phyloP scores from a whole-genome alignment of 192 early-diverging fungal genomes.

The Phycomyces blakesleeanus region DNA sequence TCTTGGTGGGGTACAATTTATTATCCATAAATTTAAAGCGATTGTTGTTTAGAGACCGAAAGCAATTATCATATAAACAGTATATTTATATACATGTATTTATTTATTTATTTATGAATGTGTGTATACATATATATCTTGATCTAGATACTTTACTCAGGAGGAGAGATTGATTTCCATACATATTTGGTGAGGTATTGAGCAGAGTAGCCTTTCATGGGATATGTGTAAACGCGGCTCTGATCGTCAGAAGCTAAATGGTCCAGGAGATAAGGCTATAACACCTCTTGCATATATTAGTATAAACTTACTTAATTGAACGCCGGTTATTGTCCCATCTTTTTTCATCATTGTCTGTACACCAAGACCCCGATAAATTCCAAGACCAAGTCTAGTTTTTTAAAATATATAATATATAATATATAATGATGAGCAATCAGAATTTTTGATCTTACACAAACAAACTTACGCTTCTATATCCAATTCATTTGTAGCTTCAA shows the following conservation, averaged over 20 bases:
- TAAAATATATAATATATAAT: too few species aligned
- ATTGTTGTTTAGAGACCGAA: background rate
- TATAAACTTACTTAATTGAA: background rate
- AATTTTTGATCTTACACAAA: too few species aligned
- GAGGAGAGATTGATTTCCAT: conserved; percentile 10
- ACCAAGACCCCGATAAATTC: background rate
- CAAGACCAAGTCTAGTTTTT: background rate
- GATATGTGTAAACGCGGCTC: background rate
- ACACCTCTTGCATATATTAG: background rate
- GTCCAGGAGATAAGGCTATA: too few species aligned
- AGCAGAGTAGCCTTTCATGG: background rate
- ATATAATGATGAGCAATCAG: too few species aligned
- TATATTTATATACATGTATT: too few species aligned
- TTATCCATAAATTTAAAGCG: background rate
- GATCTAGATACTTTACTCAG: background rate
- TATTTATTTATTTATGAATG: too few species aligned
- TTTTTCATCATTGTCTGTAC: background rate
- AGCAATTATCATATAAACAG: background rate
- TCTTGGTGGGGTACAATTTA: too few species aligned
- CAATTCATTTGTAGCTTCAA: background rate
- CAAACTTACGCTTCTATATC: background rate
- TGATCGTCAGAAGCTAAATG: background rate
- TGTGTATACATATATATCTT: background rate
- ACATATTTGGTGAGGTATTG: background rate
- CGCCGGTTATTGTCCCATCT: background rate